These are phyloP conservation scores for Nemania abortiva DNA, from an alignment of 2,329 filamentous ascomycete genomes.

Conservation along the genomic window DNA sequence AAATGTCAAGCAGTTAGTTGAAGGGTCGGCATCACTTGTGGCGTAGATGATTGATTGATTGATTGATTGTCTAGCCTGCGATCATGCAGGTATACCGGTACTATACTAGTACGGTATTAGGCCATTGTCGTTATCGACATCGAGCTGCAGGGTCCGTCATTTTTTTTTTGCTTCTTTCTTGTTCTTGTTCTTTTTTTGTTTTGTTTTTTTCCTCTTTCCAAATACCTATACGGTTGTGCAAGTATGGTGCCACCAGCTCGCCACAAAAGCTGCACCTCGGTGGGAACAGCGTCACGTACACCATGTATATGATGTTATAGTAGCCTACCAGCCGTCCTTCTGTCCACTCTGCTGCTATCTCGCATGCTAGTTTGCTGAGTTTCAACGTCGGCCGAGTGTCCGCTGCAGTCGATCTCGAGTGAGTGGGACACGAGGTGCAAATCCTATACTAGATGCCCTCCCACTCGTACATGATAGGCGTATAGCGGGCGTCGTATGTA, in stretches of 20 bases:
- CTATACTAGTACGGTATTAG: background rate
- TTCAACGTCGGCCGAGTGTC: background rate
- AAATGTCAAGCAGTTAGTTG: background rate
- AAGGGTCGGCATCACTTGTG: slow-evolving; percentile 9
- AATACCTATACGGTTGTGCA: slow-evolving; percentile 8
- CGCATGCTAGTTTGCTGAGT: background rate
- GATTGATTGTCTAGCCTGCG: background rate
- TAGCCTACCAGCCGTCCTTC: background rate
- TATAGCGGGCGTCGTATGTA: background rate
- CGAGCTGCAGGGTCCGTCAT: slow-evolving; percentile 13
- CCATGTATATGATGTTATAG: slow-evolving; percentile 12
- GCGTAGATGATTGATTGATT: background rate
- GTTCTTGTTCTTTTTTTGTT: no score
- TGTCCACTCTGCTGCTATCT: background rate
- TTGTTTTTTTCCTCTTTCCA: background rate
- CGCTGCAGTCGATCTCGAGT: background rate
- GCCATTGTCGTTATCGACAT: background rate
- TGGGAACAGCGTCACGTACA: slow-evolving; percentile 11
- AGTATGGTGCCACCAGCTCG: slow-evolving; percentile 13
- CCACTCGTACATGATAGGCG: background rate
- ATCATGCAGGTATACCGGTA: background rate
- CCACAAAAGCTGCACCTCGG: slow-evolving; percentile 5
- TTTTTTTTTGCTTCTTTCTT: no score
- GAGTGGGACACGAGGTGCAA: background rate
- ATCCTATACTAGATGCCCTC: background rate